Conservation (phyloP, 2,329 filamentous ascomycete species). For the Diaporthe sp. region DNA sequence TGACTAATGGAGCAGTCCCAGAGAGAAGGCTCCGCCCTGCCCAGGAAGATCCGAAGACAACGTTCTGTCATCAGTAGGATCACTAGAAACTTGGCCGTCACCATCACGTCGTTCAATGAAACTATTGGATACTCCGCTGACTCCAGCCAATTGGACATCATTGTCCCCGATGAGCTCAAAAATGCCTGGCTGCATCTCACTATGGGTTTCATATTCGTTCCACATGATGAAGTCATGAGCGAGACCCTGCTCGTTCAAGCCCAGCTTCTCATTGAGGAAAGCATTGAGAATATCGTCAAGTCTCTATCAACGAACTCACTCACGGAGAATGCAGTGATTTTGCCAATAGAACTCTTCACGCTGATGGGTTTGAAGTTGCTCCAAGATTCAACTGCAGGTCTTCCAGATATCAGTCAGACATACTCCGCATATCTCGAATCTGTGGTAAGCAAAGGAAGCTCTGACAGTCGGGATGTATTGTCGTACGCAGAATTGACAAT, state of each 20-base stretch:
- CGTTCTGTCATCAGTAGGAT: conserved; percentile 24
- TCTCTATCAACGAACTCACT: background rate
- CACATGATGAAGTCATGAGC: background rate
- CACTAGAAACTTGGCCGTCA: background rate
- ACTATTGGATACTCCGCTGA: background rate
- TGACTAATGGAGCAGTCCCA: background rate
- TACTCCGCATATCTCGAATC: conserved; percentile 55
- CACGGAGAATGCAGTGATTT: conserved; percentile 40
- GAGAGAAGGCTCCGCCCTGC: background rate
- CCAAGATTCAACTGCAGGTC: conserved; percentile 49
- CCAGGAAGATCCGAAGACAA: background rate
- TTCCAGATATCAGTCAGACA: conserved; percentile 51
- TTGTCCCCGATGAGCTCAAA: background rate
- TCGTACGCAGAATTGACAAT: background rate
- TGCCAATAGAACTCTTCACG: conserved; percentile 55
- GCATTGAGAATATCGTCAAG: background rate
- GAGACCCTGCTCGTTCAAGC: background rate
- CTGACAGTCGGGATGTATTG: background rate
- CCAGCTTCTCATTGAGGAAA: background rate
- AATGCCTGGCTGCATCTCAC: conserved; percentile 8
- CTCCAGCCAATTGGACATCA: background rate
- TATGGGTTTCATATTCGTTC: background rate
- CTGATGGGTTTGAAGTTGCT: conserved; percentile 52
- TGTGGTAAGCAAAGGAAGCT: conserved; percentile 40
- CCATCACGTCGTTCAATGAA: background rate